Percentiles rank a stretch among this genome's conserved stretches.
phyloP scores from a whole-genome alignment of 306 rosid species.

The Pterocarpus santalinus region DNA sequence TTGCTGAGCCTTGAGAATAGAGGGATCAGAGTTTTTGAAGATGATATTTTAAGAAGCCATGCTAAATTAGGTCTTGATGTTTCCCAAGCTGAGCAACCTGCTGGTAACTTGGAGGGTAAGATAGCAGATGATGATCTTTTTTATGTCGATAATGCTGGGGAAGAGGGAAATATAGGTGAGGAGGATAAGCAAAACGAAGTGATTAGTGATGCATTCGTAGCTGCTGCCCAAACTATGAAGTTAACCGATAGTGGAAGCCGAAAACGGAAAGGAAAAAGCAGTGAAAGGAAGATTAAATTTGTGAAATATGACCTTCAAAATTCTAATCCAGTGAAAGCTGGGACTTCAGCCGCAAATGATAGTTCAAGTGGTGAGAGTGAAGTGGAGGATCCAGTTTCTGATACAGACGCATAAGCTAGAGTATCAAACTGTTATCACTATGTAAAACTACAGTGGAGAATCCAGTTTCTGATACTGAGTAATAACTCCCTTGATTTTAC shows the following conservation, averaged over 20 bases:
- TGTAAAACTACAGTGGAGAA: not conserved
- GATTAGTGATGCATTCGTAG: constrained; percentile 58
- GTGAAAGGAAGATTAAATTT: constrained; percentile 58
- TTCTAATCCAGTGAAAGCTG: constrained; percentile 38
- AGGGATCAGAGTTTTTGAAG: constrained; percentile 74
- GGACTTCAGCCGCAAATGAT: constrained; percentile 49
- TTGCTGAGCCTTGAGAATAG: constrained; percentile 69
- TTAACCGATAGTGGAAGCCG: constrained; percentile 44
- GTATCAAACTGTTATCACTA: constrained; percentile 13
- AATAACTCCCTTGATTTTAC: not conserved
- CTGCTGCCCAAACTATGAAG: constrained; percentile 69
- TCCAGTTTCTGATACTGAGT: not conserved
- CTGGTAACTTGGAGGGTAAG: constrained; percentile 50
- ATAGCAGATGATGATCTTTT: constrained; percentile 61
- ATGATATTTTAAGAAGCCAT: constrained; percentile 48
- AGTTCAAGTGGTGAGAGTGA: constrained; percentile 64
- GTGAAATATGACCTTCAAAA: constrained; percentile 58
- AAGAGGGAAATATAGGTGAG: constrained; percentile 44
- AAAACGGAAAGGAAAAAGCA: constrained; percentile 62
- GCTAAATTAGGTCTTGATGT: constrained; percentile 51
- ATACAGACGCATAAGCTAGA: constrained; percentile 56
- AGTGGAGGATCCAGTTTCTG: constrained; percentile 67
- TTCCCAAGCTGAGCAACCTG: constrained; percentile 41
- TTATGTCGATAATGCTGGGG: constrained; percentile 65
- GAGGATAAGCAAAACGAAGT: constrained; percentile 51